These are phyloP conservation scores for Colletotrichum lupini DNA, from an alignment of 2,329 filamentous ascomycete species.

Conservation along the genomic window DNA sequence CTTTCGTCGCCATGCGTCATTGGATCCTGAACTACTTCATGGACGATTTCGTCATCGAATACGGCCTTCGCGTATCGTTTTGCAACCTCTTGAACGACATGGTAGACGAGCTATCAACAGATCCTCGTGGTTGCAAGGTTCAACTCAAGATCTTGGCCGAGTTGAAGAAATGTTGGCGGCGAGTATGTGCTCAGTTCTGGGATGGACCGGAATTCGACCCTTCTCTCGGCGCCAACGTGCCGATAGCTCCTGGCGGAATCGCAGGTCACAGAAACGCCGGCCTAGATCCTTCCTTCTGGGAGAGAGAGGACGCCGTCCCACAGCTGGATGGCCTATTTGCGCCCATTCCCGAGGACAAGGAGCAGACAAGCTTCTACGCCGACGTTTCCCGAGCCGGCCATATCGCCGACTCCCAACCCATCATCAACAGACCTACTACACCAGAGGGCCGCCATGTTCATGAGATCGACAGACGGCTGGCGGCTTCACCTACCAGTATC, in stretches of 20 bases:
- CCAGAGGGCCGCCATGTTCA: constrained; percentile 51
- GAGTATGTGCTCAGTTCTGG: constrained; percentile 92
- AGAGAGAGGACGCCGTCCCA: constrained; percentile 55
- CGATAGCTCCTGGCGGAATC: constrained; percentile 82
- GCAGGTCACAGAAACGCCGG: constrained; percentile 68
- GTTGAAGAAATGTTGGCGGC: constrained; percentile 96
- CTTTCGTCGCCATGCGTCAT: constrained; percentile 93
- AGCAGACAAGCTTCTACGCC: constrained; percentile 55
- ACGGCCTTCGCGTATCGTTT: constrained; percentile 79
- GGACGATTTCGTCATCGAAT: constrained; percentile 89
- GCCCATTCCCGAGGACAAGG: constrained; percentile 38
- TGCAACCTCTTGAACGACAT: constrained; percentile 83
- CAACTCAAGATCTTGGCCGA: constrained; percentile 89
- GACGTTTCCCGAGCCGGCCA: constrained; percentile 59
- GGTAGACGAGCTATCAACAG: constrained; percentile 63
- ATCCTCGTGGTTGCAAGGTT: constrained; percentile 58
- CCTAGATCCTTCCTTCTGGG: constrained; percentile 67
- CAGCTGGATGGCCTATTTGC: constrained; percentile 55
- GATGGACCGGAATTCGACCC: constrained; percentile 75
- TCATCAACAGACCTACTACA: constrained; percentile 58
- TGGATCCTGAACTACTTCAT: constrained; percentile 99
- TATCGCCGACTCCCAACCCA: constrained; percentile 57
- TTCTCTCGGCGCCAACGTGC: constrained; percentile 69
- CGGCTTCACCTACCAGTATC: constrained; percentile 66
- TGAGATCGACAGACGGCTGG: constrained; percentile 47